Evolutionary conservation across 1,284 basidiomycete species (phyloP).

Genomic region (Testicularia cyperi): DNA sequence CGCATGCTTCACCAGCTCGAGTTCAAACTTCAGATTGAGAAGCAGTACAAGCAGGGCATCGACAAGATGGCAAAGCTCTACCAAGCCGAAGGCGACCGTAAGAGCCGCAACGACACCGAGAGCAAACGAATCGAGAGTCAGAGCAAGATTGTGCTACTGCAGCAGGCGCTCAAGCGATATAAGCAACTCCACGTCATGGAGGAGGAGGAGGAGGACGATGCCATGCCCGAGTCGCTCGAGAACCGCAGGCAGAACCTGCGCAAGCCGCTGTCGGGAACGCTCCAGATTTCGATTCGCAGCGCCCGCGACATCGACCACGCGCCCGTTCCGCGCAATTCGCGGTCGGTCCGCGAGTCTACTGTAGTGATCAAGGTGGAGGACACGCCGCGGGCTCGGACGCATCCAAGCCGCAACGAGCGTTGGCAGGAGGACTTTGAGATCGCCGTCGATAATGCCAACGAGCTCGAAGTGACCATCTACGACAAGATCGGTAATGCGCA

Average conservation of each 20-base stretch:
- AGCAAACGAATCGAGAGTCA: slow-evolving; percentile 90
- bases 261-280: slow-evolving; percentile 90
- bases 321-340: slow-evolving; percentile 65
- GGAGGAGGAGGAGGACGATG: slow-evolving; percentile 71
- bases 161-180: slow-evolving; percentile 89
- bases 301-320: slow-evolving; percentile 95
- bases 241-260: slow-evolving; percentile 86
- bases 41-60: slow-evolving; percentile 96
- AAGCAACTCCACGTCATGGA: slow-evolving; percentile 93
- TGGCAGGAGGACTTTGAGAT: slow-evolving; percentile 99
- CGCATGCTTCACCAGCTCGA: slow-evolving; percentile 98
- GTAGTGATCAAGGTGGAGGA: slow-evolving; percentile 96
- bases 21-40: slow-evolving; percentile 97
- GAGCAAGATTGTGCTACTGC: slow-evolving; percentile 90
- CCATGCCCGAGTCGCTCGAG: slow-evolving; percentile 65
- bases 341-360: slow-evolving; percentile 70
- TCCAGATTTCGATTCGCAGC: slow-evolving; percentile 82
- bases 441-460: slow-evolving; percentile 94
- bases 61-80: slow-evolving; percentile 94
- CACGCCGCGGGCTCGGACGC: slow-evolving; percentile 85
- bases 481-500: slow-evolving; percentile 79
- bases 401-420: slow-evolving; percentile 86
- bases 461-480: slow-evolving; percentile 94
- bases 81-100: slow-evolving; percentile 90
- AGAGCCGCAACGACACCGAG: slow-evolving; percentile 72